Evolutionary conservation across 768 basidiomycete genomes (phyloP), one percentile per base, ranked within the genome.

Genomic region (Auricularia cornea): DNA sequence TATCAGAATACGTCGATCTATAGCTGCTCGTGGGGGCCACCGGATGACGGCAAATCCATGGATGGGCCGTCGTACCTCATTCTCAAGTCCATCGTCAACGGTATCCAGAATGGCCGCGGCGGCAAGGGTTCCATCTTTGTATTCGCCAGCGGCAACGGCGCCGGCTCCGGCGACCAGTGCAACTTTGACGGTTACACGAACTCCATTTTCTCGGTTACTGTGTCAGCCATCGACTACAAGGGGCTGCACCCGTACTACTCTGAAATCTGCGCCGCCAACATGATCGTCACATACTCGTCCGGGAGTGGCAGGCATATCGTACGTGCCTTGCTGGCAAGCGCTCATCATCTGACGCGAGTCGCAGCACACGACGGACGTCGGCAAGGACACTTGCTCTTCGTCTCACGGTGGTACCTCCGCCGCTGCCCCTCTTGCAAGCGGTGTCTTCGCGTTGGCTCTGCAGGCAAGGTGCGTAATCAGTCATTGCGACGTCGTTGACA

Each of bases 141-240:
- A 30, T 99, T 98, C 70, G 97, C 97, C 3, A 94, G 92, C 61
- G 97, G 97, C 0, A 99, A 99, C 71, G 97, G 97, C 8, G 97
- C 93, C 32, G 83, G 82, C 8, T 81, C 83, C 62, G 92, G 90
- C 20, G 97, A 99, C 71, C 96, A 98, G 73, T 99, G 97, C 79
- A 99, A 99, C 73, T 98, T 99, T 71, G 96, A 98, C 68, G 97
- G 97, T 6, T 99, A 99, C 73, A 99, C 97, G 14, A 99, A 99
- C 72, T 92, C 90, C 70, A 95, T 98, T 64, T 98, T 92, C 75
- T 92, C 91, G 6, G 86, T 99, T 51, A 99, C 97, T 0, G 93
- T 99, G 31, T 88, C 94, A n/a, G 92, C 97, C 0, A 81, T 98
- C 64, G 97, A 98, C 70, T 85, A 88, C 73, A 91, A 92, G 71